A percentile compares a stretch with the other conserved stretches of the same genome.
phyloP scores from a whole-genome alignment of 2,329 filamentous ascomycete genomes.

The Trichoderma asperellum region DNA sequence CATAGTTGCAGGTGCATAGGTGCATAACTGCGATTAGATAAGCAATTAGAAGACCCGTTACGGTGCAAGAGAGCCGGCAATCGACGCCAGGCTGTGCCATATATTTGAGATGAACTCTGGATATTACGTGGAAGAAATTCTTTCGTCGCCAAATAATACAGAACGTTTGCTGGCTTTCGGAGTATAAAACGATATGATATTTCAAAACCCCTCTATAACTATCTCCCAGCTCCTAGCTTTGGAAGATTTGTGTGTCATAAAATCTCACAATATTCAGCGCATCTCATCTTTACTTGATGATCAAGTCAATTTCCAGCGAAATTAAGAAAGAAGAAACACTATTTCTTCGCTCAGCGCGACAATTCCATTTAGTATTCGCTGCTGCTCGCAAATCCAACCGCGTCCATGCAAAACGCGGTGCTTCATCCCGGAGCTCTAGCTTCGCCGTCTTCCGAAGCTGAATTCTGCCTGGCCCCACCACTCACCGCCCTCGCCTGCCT shows the following conservation, averaged over 20 bases:
- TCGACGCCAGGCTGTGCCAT: background rate
- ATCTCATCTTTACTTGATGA: background rate
- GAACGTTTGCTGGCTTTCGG: background rate
- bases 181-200: background rate
- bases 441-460: conserved; percentile 1
- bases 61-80: background rate
- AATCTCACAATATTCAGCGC: background rate
- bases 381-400: background rate
- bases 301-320: background rate
- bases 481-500: conserved; percentile 24
- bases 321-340: background rate
- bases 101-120: background rate
- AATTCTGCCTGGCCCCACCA: conserved; percentile 16
- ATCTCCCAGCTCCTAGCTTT: background rate
- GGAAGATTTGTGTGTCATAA: background rate
- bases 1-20: too few species aligned
- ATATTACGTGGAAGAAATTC: background rate
- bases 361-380: background rate
- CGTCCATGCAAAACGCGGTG: background rate
- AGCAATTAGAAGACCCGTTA: too few species aligned
- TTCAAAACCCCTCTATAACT: background rate
- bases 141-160: background rate
- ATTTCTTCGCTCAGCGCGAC: background rate
- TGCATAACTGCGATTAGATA: background rate
- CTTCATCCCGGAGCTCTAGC: conserved; percentile 12